Conservation (phyloP, 2,329 filamentous ascomycete genomes). For the Laburnicola sp. region DNA sequence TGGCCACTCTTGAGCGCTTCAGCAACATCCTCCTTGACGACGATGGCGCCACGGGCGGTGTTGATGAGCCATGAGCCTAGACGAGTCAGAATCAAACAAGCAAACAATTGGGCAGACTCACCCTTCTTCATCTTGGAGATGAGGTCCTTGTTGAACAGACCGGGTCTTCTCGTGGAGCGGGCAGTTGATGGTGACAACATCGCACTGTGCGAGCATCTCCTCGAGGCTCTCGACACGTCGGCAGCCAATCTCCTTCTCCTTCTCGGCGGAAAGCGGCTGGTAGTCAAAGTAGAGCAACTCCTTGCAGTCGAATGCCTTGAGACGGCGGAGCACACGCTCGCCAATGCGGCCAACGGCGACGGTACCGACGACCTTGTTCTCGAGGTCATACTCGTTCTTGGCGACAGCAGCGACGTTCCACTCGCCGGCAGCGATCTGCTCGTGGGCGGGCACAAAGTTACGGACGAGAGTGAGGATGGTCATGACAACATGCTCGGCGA, state of each 20-base stretch:
- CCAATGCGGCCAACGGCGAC: slow-evolving; percentile 97
- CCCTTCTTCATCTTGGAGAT: slow-evolving; percentile 99
- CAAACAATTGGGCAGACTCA: slow-evolving; percentile 43
- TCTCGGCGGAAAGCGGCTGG: slow-evolving; percentile 84
- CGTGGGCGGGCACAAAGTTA: slow-evolving; percentile 98
- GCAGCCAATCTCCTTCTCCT: slow-evolving; percentile 94
- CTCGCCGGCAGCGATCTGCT: slow-evolving; percentile 83
- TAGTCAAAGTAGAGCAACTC: slow-evolving; percentile 99
- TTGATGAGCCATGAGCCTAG: slow-evolving; percentile 93
- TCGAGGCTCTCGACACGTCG: slow-evolving; percentile 85
- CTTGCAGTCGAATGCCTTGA: slow-evolving; percentile 99
- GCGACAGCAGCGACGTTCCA: slow-evolving; percentile 96
- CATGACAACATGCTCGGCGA: slow-evolving; percentile 99
- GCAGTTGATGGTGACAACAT: slow-evolving; percentile 99
- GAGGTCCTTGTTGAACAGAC: slow-evolving; percentile 97
- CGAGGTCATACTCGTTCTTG: slow-evolving; percentile 98
- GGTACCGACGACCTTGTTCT: slow-evolving; percentile 96
- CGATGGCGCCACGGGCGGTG: slow-evolving; percentile 97
- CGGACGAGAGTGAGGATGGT: slow-evolving; percentile 94
- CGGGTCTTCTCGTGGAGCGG: slow-evolving; percentile 98
- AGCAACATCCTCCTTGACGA: slow-evolving; percentile 98
- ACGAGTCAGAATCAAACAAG: slow-evolving; percentile 5
- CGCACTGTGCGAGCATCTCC: slow-evolving; percentile 92
- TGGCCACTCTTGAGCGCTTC: slow-evolving; percentile 90
- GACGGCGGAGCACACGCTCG: slow-evolving; percentile 92